Evolutionary conservation across 2,329 filamentous ascomycete genomes (phyloP).

Genomic region (Sclerotinia spermophila): DNA sequence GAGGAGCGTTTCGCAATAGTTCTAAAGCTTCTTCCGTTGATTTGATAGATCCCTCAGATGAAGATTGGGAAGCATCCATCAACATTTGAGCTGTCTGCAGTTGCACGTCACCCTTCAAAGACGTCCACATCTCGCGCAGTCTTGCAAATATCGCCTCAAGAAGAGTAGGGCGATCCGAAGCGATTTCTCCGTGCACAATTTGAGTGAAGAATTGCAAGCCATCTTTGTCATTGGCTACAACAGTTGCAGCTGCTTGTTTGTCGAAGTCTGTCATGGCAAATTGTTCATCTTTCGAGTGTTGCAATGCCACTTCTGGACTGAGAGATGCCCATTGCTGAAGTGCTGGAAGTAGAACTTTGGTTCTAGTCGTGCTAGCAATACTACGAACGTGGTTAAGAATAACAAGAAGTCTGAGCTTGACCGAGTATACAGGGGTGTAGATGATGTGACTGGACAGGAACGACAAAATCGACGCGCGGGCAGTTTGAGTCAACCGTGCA

Average conservation of each 20-base stretch:
- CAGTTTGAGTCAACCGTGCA: conserved; percentile 50
- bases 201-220: conserved; percentile 52
- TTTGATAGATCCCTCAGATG: conserved; percentile 37
- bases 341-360: conserved; percentile 70
- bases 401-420: conserved; percentile 70
- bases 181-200: conserved; percentile 45
- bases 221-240: conserved; percentile 55
- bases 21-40: conserved; percentile 63
- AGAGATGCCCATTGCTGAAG: conserved; percentile 66
- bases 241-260: conserved; percentile 48
- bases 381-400: conserved; percentile 70
- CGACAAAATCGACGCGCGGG: conserved; percentile 61
- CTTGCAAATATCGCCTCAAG: conserved; percentile 63
- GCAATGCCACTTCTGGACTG: conserved; percentile 47
- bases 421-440: conserved; percentile 61
- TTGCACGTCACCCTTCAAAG: conserved; percentile 62
- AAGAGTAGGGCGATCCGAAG: conserved; percentile 49
- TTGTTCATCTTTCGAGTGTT: conserved; percentile 48
- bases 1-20: conserved; percentile 66
- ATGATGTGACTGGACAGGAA: conserved; percentile 73
- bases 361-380: conserved; percentile 65
- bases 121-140: conserved; percentile 68
- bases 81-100: conserved; percentile 58
- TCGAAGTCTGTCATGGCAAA: conserved; percentile 49
- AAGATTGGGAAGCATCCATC: conserved; percentile 54